Evolutionary conservation across 768 basidiomycete genomes (phyloP).

Genomic region (Pisolithus tinctorius): DNA sequence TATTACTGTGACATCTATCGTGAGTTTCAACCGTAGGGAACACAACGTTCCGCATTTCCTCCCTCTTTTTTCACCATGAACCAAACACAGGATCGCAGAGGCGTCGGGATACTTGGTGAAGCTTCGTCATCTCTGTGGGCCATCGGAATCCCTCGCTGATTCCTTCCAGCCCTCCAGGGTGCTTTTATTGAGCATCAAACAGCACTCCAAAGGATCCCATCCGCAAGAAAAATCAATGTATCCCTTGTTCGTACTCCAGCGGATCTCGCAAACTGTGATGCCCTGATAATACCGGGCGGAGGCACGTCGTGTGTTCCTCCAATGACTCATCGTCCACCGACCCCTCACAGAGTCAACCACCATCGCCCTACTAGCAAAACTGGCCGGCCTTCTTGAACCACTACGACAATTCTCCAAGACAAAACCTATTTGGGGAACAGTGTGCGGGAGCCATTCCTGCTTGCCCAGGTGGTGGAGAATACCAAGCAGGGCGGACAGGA

Average conservation of each 20-base stretch:
- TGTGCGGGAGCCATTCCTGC: slow-evolving; percentile 93
- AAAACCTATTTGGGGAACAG: slow-evolving; percentile 89
- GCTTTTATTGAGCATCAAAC: slow-evolving; percentile 85
- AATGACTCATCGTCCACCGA: neutral
- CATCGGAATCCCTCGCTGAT: neutral
- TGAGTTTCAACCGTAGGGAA: neutral
- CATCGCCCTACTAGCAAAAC: slow-evolving; percentile 69
- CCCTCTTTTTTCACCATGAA: neutral
- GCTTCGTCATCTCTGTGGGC: slow-evolving; percentile 5
- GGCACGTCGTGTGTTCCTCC: slow-evolving; percentile 33
- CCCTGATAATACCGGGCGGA: slow-evolving; percentile 91
- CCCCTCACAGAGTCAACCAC: slow-evolving; percentile 74
- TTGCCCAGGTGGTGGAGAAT: slow-evolving; percentile 66
- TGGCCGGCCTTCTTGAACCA: slow-evolving; percentile 75
- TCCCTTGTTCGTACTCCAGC: slow-evolving; percentile 63
- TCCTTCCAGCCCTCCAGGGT: slow-evolving; percentile 73
- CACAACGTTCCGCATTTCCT: neutral
- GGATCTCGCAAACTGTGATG: slow-evolving; percentile 75
- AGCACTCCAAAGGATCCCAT: slow-evolving; percentile 53
- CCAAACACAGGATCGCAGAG: slow-evolving; percentile 10
- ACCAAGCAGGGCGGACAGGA: slow-evolving; percentile 87
- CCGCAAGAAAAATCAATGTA: slow-evolving; percentile 38
- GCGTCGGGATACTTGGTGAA: slow-evolving; percentile 52
- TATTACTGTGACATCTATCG: neutral
- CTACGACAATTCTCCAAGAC: slow-evolving; percentile 61